Base-by-base conservation (phyloP, 1,139 yeast species). In the Blastobotrys arbuscula region DNA sequence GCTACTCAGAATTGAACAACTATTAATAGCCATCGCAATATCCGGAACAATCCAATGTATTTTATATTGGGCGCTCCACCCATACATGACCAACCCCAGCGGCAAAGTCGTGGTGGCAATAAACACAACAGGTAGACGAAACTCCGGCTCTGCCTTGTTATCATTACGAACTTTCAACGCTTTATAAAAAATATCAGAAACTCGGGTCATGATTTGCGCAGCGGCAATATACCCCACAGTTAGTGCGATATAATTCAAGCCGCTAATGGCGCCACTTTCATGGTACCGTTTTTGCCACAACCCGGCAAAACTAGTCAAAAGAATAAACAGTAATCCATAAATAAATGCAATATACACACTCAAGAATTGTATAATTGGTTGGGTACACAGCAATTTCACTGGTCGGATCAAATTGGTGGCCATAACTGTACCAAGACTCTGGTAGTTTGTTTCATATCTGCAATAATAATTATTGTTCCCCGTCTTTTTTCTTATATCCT, bases 321-420 rank as follows among this genome's bases (percentile, higher is more conserved):
- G 66, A 47, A 80, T 66, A 59, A 80, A 80, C 71, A 79, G 69
- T 65, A 80, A 76, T 1, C 84, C 85, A 57, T 79, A 79, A 7
- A 74, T 70, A 56, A 78, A 78, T 2, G 85, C 83, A 81, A 80
- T 76, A 61, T 75, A 79, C 1, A 72, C 60, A 18, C 84, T 82
- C 21, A 80, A 64, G 0, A 82, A 81, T 36, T 78, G 68, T 19
- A 81, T 78, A 75, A 81, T 78, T 2, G 85, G 84, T 59, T 82
- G 82, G 23, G 77, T 71, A 35, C 68, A 57, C 19, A 81, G 65
- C 49, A 81, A 62, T 45, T 66, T 69, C 18, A 80, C 47, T 1
- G 87, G 87, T 48, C 86, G 73, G 42, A 75, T 65, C 20, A 81
- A 64, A 23, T 59, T 61, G 13, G 41, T 42, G 4, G 45, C 44